Evolutionary conservation across 106 monocot genomes (phyloP).

Genomic region (Acorus calamus): DNA sequence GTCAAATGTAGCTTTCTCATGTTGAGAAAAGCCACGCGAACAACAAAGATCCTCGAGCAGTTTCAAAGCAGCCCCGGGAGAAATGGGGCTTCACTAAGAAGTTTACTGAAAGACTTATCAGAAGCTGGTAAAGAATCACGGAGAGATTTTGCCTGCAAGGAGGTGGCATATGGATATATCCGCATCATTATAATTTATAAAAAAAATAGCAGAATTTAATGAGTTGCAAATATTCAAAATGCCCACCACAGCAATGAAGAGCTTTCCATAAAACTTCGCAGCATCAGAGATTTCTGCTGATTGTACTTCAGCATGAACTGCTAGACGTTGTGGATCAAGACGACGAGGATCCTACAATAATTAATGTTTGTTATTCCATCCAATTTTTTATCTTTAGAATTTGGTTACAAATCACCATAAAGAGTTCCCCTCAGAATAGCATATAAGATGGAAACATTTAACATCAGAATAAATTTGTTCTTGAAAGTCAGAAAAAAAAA

Average conservation of each 20-base stretch:
- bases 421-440: too few species aligned
- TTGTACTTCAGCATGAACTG: constrained; percentile 9
- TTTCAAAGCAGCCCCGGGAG: constrained; percentile 51
- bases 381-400: too few species aligned
- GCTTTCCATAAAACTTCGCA: constrained; percentile 57
- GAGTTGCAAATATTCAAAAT: not conserved
- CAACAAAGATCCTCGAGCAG: constrained; percentile 77
- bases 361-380: not conserved
- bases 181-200: too few species aligned
- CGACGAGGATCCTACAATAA: constrained; percentile 85
- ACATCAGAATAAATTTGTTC: too few species aligned
- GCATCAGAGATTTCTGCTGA: constrained; percentile 10
- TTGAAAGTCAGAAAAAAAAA: too few species aligned
- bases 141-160: constrained; percentile 59
- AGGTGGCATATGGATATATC: not conserved
- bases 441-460: too few species aligned
- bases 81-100: constrained; percentile 80
- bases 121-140: constrained; percentile 71
- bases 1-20: constrained; percentile 50
- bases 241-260: constrained; percentile 79
- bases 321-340: constrained; percentile 69
- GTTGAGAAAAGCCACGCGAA: constrained; percentile 26
- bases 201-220: too few species aligned
- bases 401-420: too few species aligned
- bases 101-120: constrained; percentile 80